Base-by-base conservation (phyloP, 2,329 filamentous ascomycete genomes). In the Aspergillus ochraceus region DNA sequence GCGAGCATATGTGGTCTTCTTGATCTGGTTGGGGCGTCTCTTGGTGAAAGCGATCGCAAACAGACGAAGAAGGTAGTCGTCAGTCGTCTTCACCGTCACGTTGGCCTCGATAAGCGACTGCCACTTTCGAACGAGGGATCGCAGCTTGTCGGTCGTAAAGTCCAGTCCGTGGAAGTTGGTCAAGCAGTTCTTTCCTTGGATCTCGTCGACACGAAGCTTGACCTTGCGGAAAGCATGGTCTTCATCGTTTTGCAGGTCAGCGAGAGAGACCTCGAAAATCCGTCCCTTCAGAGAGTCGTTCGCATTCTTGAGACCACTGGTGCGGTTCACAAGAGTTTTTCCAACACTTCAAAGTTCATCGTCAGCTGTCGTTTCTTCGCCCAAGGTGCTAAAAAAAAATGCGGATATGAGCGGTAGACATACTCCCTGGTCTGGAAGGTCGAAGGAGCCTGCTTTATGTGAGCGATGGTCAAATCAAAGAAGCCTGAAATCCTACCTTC, bases 111-210 rank as follows among this genome's bases (percentile, higher is more conserved):
- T 98, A 77, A 99, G 87, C 68, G 93, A 90, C 84, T 99, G 95
- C 95, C 95, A 99, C 87, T 99, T 99, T 85, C 95, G 93, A 74
- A 99, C 95, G 70, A 99, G 90, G 67, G 95, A 98, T 79, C 95
- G 91, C 75, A 99, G 90, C 88, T 99, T 99, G 89, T 99, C 95
- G 74, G 95, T 97, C 79, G 95, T 99, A 90, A 99, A 98, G 85
- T 99, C 95, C 80, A 99, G 89, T 74, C 95, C 95, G 89, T 99
- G 93, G 90, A 99, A 99, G 89, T 97, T 97, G 87, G 95, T 98
- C 82, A 99, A 85, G 86, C 95, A 98, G 90, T 97, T 98, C 89
- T 97, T 97, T 86, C 95, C 95, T 86, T 99, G 95, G 68, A 99
- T 89, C 85, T 99, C 95, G 78, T 99, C 95, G 75, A 98, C 91